phyloP scores from a whole-genome alignment of 768 basidiomycete species.

The Dentipellis sp. region DNA sequence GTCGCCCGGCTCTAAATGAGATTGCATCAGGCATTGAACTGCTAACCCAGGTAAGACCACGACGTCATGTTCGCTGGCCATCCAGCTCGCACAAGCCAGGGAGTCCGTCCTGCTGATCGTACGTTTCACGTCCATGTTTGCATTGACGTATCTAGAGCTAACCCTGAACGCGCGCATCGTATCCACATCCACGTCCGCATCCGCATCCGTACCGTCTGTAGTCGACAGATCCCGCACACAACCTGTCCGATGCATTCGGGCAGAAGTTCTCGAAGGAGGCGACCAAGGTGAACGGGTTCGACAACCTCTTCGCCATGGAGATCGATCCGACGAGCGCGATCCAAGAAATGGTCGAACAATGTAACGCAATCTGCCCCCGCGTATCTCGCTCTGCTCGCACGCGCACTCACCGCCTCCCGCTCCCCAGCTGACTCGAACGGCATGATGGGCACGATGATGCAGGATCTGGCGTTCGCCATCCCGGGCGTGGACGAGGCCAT shows the following conservation, averaged over 20 bases:
- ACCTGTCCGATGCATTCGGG: conserved; percentile 95
- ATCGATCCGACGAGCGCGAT: conserved; percentile 97
- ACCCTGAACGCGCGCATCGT: background rate
- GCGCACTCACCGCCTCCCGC: background rate
- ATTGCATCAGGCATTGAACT: too few species aligned
- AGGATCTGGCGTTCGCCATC: conserved; percentile 97
- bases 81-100: conserved; percentile 82
- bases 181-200: background rate
- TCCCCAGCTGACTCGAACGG: conserved; percentile 73
- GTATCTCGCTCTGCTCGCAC: background rate
- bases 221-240: conserved; percentile 99
- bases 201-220: conserved; percentile 21
- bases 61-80: conserved; percentile 95
- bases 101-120: conserved; percentile 97
- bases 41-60: conserved; percentile 81
- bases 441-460: conserved; percentile 99
- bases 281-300: conserved; percentile 94
- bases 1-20: conserved; percentile 18
- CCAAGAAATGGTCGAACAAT: conserved; percentile 98
- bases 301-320: conserved; percentile 97
- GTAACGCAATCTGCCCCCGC: conserved; percentile 36
- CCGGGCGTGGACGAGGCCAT: conserved; percentile 99
- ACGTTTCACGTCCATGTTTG: conserved; percentile 22
- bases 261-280: conserved; percentile 99
- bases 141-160: background rate